Base-by-base conservation (phyloP, 257 asterid genomes). In the Lantana camara region DNA sequence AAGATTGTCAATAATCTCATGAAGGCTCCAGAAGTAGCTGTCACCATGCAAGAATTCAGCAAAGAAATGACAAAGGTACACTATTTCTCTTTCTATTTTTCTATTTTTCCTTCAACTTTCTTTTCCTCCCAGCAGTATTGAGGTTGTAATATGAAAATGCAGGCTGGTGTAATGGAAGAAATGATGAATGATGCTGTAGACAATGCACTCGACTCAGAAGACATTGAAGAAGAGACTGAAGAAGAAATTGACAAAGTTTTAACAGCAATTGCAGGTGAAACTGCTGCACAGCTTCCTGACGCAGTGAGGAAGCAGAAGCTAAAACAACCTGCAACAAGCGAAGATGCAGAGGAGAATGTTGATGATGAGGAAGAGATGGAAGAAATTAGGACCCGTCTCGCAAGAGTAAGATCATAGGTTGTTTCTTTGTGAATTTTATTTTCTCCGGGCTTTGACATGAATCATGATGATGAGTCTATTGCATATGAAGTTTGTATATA, bases 121-220 rank as follows among this genome's bases (percentile, higher is more conserved):
- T n/a, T n/a, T n/a, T n/a, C n/a, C n/a, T n/a, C n/a, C n/a, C n/a
- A n/a, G n/a, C n/a, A n/a, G n/a, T n/a, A n/a, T n/a, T n/a, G n/a
- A n/a, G 54, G 48, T 42, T 23, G 34, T 15, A 42, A 15, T 12
- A 11, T 20, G n/a, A n/a, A n/a, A 63, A 71, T 70, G 62, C 74
- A 94, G 97, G 95, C 98, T 60, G 96, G 96, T 29, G 92, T 94
- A n/a, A 88, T 94, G 7, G 99, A 94, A 79, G 99, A 94, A 77
- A 68, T 85, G 75, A 69, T 94, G 68, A 94, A 83, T 35, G 98
- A 94, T 14, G 79, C 96, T 0, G 76, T 94, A 46, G 99, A 94
- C 67, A 54, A 66, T 38, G 96, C 95, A n/a, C 71, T 94, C 15
- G 99, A 94, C 74, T 81, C 98, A 16, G 99, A 90, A 71, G 99